These are phyloP conservation scores for Rhynchosporium secalis DNA, from an alignment of 2,329 filamentous ascomycete species.

Conservation along the genomic window DNA sequence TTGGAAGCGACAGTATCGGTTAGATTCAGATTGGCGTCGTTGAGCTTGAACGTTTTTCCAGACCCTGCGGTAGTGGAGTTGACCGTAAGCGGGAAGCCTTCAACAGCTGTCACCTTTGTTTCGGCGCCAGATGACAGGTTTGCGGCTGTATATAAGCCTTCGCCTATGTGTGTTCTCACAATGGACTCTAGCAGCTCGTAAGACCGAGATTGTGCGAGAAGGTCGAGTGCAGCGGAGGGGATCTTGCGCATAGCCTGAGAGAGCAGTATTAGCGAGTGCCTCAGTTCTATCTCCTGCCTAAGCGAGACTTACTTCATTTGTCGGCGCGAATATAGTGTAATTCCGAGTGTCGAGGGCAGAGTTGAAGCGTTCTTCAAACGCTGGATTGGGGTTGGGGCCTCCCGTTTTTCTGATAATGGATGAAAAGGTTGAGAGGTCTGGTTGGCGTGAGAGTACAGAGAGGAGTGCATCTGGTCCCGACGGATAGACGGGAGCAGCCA, in stretches of 20 bases:
- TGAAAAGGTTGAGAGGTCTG: background rate
- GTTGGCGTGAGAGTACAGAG: background rate
- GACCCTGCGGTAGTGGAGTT: background rate
- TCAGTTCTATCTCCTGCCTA: background rate
- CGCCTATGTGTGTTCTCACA: background rate
- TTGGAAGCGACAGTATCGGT: background rate
- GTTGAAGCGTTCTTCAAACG: conserved; percentile 2
- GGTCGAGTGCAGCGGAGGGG: background rate
- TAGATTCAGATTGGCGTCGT: background rate
- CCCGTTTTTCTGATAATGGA: background rate
- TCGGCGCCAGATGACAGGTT: background rate
- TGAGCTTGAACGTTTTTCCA: background rate
- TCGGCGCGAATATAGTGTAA: background rate
- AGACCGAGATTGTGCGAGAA: background rate
- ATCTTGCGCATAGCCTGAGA: background rate
- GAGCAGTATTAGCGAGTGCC: background rate
- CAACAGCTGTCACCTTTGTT: background rate
- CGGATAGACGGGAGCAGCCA: too few relatives aligned
- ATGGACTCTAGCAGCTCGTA: background rate
- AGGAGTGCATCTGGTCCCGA: background rate
- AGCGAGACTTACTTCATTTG: background rate
- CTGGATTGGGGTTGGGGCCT: background rate
- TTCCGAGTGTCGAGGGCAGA: background rate
- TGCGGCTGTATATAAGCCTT: background rate
- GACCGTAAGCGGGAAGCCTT: background rate